Evolutionary conservation across 345 rosid genomes (phyloP), one percentile per base, ranked within the genome.

Genomic region (Moricandia arvensis): DNA sequence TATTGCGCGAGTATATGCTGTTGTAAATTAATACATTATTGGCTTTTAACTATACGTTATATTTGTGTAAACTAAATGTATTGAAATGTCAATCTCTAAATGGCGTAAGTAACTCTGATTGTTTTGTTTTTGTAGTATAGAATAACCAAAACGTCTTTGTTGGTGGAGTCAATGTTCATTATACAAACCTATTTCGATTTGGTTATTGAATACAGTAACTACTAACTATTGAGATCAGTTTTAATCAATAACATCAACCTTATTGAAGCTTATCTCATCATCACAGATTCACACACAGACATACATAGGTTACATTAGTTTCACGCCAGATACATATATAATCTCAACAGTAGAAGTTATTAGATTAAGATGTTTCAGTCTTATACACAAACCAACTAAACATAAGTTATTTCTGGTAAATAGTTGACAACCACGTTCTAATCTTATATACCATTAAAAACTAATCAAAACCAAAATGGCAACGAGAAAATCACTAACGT

Each of bases 401-500:
- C 18, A 55, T 13, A 54, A 35, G 0, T 11, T 58, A 16, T n/a
- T 18, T 2, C 4, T n/a, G 4, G 8, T 24, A 26, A 26, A 53
- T 73, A n/a, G 63, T 21, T 72, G 35, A 13, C 16, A 61, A 21
- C 62, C 45, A 17, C 59, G n/a, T n/a, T 33, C 24, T 21, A 21
- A 21, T 21, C 13, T 17, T 16, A 55, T 16, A 55, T 24, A 24
- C 24, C 60, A 10, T 55, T 24, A 21, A 10, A 55, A 24, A 10
- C 59, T 54, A 21, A 10, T 2, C 10, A 4, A 24, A 43, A 58
- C 12, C 62, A 27, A 24, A 10, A 12, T 13, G 21, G 15, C 66
- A 21, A n/a, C n/a, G 60, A 21, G n/a, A 62, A 24, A 24, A 41
- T 51, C 74, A 75, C 17, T 68, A 68, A 49, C 63, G 26, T 49